Conservation (phyloP, 345 rosid species). For the Citrus mangshanensis region DNA sequence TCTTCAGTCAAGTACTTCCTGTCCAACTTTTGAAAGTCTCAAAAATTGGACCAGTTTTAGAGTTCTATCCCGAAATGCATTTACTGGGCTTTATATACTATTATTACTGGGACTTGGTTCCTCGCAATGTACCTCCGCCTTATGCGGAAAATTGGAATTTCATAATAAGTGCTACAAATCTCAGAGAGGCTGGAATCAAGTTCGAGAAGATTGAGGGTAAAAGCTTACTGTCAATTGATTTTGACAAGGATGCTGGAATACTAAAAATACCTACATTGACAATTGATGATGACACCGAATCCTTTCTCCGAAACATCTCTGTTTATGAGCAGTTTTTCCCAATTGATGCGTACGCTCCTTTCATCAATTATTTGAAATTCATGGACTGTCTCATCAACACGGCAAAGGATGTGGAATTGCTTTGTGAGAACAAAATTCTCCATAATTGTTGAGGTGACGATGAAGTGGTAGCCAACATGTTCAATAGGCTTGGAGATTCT, state of each 20-base stretch:
- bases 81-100: neutral
- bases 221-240: neutral
- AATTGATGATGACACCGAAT: neutral
- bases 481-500: constrained; percentile 4
- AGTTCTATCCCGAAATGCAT: rapidly evolving
- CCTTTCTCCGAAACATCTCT: neutral
- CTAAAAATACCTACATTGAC: constrained; percentile 7
- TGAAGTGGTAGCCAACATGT: constrained; percentile 10
- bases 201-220: neutral
- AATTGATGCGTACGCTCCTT: neutral
- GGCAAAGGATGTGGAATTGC: neutral
- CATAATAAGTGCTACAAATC: neutral
- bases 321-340: constrained; percentile 10
- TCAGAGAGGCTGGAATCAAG: constrained; percentile 18
- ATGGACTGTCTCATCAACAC: constrained; percentile 8
- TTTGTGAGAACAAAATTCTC: constrained; percentile 6
- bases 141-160: neutral
- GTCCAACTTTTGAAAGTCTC: neutral
- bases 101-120: too few species aligned
- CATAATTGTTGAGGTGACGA: constrained; percentile 12
- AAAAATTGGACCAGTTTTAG: too few species aligned
- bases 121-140: too few species aligned
- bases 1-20: neutral
- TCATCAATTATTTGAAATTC: constrained; percentile 6
- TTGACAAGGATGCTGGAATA: neutral